These are phyloP conservation scores for Colletotrichum viniferum DNA, from an alignment of 2,329 filamentous ascomycete species.

Conservation along the genomic window DNA sequence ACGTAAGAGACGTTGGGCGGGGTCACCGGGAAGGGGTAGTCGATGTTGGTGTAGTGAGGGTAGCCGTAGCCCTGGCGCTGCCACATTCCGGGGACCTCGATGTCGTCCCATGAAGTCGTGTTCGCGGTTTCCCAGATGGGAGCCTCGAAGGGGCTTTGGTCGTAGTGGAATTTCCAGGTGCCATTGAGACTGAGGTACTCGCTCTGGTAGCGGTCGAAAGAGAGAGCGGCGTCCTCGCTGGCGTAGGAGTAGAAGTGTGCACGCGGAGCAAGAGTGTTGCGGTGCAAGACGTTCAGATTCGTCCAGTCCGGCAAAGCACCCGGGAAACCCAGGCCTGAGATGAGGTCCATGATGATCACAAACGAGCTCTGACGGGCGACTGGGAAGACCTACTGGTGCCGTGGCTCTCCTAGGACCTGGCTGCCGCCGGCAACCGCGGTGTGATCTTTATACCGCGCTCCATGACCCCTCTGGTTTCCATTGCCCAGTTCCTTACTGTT, in stretches of 20 bases:
- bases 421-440: not conserved
- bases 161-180: conserved; percentile 42
- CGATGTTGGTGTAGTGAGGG: conserved; percentile 72
- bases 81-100: conserved; percentile 70
- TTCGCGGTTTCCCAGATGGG: conserved; percentile 22
- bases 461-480: not conserved
- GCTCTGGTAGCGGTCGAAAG: conserved; percentile 38
- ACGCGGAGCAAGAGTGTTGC: conserved; percentile 58
- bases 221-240: conserved; percentile 51
- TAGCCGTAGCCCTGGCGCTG: conserved; percentile 68
- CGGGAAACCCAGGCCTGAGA: conserved; percentile 16
- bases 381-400: not conserved
- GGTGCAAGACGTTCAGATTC: conserved; percentile 61
- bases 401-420: not conserved
- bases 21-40: conserved; percentile 69
- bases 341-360: not conserved
- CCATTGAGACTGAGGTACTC: conserved; percentile 46
- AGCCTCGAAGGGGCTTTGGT: conserved; percentile 34
- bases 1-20: conserved; percentile 68
- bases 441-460: not conserved
- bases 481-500: not conserved
- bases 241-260: conserved; percentile 59
- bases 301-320: conserved; percentile 57
- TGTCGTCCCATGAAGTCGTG: conserved; percentile 46
- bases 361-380: not conserved